Percentiles rank a stretch among this genome's conserved stretches.
phyloP scores from a whole-genome alignment of 1,284 basidiomycete species.

The Ustilago shanxiensis region DNA sequence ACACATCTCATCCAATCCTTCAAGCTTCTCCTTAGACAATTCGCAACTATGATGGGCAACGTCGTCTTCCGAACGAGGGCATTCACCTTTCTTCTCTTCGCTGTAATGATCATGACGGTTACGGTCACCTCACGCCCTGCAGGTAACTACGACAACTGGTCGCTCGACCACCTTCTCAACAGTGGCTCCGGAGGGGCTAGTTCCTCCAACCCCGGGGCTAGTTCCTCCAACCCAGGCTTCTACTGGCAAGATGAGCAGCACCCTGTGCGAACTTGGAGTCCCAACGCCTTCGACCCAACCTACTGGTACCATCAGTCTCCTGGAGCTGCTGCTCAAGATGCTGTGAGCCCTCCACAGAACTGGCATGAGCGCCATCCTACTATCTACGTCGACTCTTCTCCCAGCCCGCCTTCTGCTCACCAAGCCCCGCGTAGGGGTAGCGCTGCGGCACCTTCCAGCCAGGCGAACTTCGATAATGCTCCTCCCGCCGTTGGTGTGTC shows the following conservation, averaged over 20 bases:
- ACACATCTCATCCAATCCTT: background rate
- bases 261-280: background rate
- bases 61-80: too few species aligned
- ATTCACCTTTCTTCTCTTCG: background rate
- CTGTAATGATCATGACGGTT: background rate
- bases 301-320: background rate
- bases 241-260: slow-evolving; percentile 2
- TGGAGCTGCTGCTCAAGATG: background rate
- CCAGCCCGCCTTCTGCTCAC: background rate
- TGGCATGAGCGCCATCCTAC: background rate
- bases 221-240: background rate
- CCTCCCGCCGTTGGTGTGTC: background rate
- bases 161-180: background rate
- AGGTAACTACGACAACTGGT: background rate
- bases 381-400: background rate
- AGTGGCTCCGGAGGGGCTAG: background rate
- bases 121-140: background rate
- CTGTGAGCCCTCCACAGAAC: background rate
- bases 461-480: background rate
- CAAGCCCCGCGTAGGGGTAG: background rate
- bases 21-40: too few species aligned
- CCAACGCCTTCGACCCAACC: background rate
- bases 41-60: too few species aligned
- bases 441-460: background rate
- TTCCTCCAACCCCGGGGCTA: background rate